Evolutionary conservation across 73 alveolate genomes (phyloP).

Genomic region (Symbiodinium natans): DNA sequence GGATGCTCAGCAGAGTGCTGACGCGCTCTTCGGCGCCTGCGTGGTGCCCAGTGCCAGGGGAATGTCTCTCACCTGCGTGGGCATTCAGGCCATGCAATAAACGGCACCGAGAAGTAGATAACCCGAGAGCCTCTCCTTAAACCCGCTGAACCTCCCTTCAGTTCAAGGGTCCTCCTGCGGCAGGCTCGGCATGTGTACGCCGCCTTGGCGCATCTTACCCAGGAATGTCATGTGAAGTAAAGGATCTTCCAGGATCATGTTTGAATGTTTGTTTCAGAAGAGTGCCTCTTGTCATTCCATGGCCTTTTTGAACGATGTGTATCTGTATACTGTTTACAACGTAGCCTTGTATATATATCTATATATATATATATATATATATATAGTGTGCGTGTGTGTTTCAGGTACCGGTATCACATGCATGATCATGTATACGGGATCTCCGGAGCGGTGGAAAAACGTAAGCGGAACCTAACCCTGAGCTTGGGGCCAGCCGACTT

Average conservation of each 20-base stretch:
- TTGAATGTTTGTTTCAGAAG: not conserved
- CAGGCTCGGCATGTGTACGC: constrained; percentile 16
- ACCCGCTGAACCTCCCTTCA: too few species aligned
- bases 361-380: too few species aligned
- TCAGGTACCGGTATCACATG: too few species aligned
- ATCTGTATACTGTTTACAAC: too few species aligned
- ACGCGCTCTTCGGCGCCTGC: not conserved
- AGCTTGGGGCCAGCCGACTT: constrained; percentile 11
- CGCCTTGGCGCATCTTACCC: not conserved
- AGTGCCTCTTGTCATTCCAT: too few species aligned
- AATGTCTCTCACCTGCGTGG: constrained; percentile 9
- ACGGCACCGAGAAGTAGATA: too few species aligned
- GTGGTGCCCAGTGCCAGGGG: not conserved
- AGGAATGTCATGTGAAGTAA: not conserved
- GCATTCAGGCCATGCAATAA: not conserved
- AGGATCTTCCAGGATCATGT: not conserved
- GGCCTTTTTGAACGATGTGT: too few species aligned
- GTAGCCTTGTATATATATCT: too few species aligned
- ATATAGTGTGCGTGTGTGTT: too few species aligned
- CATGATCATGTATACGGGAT: too few species aligned
- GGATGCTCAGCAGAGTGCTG: not conserved
- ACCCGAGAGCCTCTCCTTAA: too few species aligned
- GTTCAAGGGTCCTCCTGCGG: constrained; percentile 18
- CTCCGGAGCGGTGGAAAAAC: not conserved
- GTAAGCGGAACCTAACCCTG: not conserved